Conservation (phyloP, 495 filamentous ascomycete genomes). For the Tetracladium setigerum region DNA sequence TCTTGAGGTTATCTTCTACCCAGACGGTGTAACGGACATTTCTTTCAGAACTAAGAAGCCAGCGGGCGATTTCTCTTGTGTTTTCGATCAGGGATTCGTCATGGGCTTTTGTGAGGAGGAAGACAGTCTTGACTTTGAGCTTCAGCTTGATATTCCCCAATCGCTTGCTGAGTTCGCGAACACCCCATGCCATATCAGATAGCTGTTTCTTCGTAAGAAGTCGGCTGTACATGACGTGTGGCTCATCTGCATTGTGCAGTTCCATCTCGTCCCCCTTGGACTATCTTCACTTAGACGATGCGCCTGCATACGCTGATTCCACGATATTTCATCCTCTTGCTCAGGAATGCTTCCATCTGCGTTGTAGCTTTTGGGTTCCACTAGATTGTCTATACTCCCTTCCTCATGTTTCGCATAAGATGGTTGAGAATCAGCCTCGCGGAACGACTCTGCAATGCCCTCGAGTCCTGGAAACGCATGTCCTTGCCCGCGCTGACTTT, state of each 20-base stretch:
- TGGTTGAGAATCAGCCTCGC: conserved; percentile 7
- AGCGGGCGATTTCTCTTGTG: conserved; percentile 69
- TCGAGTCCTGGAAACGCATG: conserved; percentile 8
- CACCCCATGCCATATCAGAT: conserved; percentile 92
- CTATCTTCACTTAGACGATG: conserved; percentile 22
- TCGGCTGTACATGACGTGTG: conserved; percentile 33
- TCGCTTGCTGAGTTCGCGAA: conserved; percentile 81
- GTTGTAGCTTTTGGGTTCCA: not conserved
- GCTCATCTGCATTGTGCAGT: conserved; percentile 10
- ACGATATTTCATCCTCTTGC: conserved; percentile 37
- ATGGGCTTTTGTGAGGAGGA: conserved; percentile 82
- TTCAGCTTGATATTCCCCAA: conserved; percentile 71
- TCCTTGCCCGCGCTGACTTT: conserved; percentile 22
- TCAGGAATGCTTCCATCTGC: not conserved
- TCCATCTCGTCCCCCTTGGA: not conserved
- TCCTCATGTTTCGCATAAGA: not conserved
- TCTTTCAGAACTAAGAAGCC: conserved; percentile 76
- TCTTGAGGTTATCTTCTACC: conserved; percentile 66
- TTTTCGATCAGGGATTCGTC: conserved; percentile 74
- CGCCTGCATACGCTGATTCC: conserved; percentile 29
- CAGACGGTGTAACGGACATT: conserved; percentile 66
- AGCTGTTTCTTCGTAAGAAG: conserved; percentile 89
- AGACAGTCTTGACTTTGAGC: conserved; percentile 73
- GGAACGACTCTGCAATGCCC: conserved; percentile 15
- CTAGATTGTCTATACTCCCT: not conserved